Percentiles rank a stretch among this genome's conserved stretches.
phyloP scores from a whole-genome alignment of 768 basidiomycete species.

The Tubosaeta sp. region DNA sequence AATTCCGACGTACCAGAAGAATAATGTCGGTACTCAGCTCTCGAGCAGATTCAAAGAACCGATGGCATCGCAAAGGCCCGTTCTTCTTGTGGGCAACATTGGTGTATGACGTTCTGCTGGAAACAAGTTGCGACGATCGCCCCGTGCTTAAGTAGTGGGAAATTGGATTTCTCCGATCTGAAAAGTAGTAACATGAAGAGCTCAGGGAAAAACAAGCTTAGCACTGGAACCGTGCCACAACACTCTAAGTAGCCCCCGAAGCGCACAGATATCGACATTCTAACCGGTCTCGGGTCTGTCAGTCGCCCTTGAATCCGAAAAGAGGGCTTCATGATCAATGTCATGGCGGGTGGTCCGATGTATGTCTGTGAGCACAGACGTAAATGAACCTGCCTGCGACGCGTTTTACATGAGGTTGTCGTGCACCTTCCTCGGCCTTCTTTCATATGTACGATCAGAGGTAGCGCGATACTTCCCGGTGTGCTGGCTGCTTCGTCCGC shows the following conservation, averaged over 20 bases:
- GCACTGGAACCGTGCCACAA: background rate
- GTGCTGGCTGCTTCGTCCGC: no score
- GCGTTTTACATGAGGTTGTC: no score
- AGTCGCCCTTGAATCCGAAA: background rate
- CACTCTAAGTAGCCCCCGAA: constrained; percentile 4
- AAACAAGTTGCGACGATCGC: constrained; percentile 22
- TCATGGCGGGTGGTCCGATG: no score
- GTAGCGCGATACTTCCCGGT: no score
- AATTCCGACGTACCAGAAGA: constrained; percentile 16
- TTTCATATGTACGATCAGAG: no score
- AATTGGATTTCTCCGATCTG: constrained; percentile 8
- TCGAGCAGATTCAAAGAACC: background rate
- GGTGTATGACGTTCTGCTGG: background rate
- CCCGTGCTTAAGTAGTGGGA: constrained; percentile 17
- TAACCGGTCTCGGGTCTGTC: background rate
- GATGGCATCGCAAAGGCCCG: background rate
- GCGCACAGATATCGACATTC: background rate
- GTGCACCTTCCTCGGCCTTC: no score
- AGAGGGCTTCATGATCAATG: background rate
- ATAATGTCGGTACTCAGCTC: constrained; percentile 12
- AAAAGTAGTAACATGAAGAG: constrained; percentile 14
- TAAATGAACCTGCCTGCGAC: constrained; percentile 1
- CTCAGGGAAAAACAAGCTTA: constrained; percentile 6
- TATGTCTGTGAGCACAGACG: no score
- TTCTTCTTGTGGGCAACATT: background rate